A percentile compares a stretch with the other conserved stretches of the same genome.
These are phyloP conservation scores for Neurospora hispaniola DNA, from an alignment of 495 filamentous ascomycete genomes.

Conservation along the genomic window DNA sequence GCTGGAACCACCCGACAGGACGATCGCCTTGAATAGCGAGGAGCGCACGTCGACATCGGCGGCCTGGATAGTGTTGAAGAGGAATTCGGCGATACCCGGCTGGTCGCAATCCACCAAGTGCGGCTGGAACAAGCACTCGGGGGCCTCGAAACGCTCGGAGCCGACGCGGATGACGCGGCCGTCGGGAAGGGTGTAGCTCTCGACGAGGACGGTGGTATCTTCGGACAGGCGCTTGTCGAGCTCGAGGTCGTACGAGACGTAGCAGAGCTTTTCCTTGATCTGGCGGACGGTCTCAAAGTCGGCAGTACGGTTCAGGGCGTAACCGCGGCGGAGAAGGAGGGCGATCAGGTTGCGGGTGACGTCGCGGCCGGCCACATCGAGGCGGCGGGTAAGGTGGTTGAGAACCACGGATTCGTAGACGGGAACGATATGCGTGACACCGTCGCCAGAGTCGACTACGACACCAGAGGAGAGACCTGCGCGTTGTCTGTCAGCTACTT, in stretches of 20 bases:
- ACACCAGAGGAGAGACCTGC: slow-evolving; percentile 86
- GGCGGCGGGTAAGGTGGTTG: slow-evolving; percentile 85
- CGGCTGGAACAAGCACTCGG: slow-evolving; percentile 97
- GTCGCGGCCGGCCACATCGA: slow-evolving; percentile 94
- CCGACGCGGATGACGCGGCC: slow-evolving; percentile 92
- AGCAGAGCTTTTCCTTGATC: slow-evolving; percentile 99
- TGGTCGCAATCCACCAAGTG: slow-evolving; percentile 97
- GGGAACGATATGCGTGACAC: slow-evolving; percentile 96
- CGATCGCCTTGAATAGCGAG: slow-evolving; percentile 92
- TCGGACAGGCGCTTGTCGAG: slow-evolving; percentile 92
- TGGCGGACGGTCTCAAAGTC: slow-evolving; percentile 99
- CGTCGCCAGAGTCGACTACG: slow-evolving; percentile 95
- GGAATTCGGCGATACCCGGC: slow-evolving; percentile 87
- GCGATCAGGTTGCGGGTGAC: slow-evolving; percentile 96
- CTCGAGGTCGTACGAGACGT: slow-evolving; percentile 96
- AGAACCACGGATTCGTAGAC: slow-evolving; percentile 96
- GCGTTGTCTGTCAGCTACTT: neutral
- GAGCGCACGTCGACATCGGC: slow-evolving; percentile 91
- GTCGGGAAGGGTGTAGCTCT: slow-evolving; percentile 94
- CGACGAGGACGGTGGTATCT: slow-evolving; percentile 94
- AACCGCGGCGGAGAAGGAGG: slow-evolving; percentile 86
- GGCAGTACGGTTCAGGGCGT: slow-evolving; percentile 94
- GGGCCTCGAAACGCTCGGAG: slow-evolving; percentile 93
- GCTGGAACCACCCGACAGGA: slow-evolving; percentile 89
- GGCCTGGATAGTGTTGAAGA: slow-evolving; percentile 96